phyloP scores from a whole-genome alignment of 1,139 yeast genomes.

The Lodderomyces pseudojiufengensis region DNA sequence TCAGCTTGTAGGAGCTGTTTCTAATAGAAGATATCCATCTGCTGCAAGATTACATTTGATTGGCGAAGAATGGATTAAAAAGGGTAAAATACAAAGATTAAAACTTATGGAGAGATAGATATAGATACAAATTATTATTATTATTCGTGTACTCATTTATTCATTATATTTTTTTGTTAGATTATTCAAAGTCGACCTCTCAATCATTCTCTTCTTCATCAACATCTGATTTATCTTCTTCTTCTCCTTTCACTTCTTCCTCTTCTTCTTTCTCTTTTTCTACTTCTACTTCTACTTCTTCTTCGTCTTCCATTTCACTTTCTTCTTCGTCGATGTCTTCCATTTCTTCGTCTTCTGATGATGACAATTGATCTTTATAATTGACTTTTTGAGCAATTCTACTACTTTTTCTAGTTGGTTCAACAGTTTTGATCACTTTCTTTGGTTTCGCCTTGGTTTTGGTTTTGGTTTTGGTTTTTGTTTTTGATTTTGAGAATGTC shows the following conservation, averaged over 20 bases:
- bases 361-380: slow-evolving; percentile 30
- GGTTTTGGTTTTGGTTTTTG: slow-evolving; percentile 1
- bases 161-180: neutral
- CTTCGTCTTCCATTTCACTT: too few species aligned
- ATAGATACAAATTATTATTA: slow-evolving; percentile 13
- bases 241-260: neutral
- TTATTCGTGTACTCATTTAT: too few species aligned
- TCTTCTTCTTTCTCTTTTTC: neutral
- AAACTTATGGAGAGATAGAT: slow-evolving; percentile 49
- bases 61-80: slow-evolving; percentile 69
- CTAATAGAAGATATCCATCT: slow-evolving; percentile 58
- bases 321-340: slow-evolving; percentile 9
- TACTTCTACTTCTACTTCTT: neutral
- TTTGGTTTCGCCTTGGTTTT: neutral
- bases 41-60: slow-evolving; percentile 72
- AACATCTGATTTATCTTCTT: neutral
- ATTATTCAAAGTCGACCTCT: slow-evolving; percentile 1
- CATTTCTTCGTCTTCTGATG: slow-evolving; percentile 16
- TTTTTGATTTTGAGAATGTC: too few species aligned
- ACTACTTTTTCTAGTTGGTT: slow-evolving; percentile 42
- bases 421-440: slow-evolving; percentile 3
- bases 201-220: neutral
- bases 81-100: slow-evolving; percentile 44
- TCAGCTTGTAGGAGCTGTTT: slow-evolving; percentile 48
- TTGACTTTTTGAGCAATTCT: slow-evolving; percentile 36